Evolutionary conservation across 2,329 filamentous ascomycete species (phyloP).

Genomic region (Beauveria sp.): DNA sequence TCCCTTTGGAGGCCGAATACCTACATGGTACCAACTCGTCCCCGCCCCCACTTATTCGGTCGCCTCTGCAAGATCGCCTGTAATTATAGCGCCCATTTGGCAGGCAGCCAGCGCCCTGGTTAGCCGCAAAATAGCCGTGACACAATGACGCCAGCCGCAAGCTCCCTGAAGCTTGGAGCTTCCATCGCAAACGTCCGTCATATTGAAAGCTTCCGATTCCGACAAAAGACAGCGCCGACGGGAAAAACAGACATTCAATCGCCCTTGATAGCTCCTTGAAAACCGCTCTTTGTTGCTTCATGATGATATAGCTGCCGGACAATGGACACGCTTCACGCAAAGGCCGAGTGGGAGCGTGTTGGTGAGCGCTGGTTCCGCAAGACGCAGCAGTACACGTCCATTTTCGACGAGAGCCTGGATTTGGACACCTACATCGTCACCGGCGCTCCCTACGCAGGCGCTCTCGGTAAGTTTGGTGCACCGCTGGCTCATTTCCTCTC

Average conservation of each 20-base stretch:
- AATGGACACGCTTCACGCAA: constrained; percentile 58
- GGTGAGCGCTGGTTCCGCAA: constrained; percentile 95
- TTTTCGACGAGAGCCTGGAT: constrained; percentile 90
- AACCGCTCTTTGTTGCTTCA: constrained; percentile 5
- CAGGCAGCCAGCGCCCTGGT: background rate
- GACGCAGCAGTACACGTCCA: constrained; percentile 81
- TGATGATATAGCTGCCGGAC: constrained; percentile 23
- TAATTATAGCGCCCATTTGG: background rate
- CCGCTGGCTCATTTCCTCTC: background rate
- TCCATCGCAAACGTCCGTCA: background rate
- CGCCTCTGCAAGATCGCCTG: no score
- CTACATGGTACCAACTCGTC: no score
- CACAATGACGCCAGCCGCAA: constrained; percentile 1
- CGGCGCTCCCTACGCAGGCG: constrained; percentile 88
- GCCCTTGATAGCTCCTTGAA: no score
- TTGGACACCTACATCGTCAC: constrained; percentile 89
- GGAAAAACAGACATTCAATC: background rate
- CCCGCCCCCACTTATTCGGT: no score
- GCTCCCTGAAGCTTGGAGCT: background rate
- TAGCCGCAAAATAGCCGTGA: constrained; percentile 7
- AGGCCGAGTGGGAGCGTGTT: constrained; percentile 88
- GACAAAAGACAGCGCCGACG: background rate
- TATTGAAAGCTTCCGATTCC: background rate
- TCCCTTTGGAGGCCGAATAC: no score
- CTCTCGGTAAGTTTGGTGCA: constrained; percentile 60